A percentile compares a stretch with the other conserved stretches of the same genome.
phyloP scores from a whole-genome alignment of 768 basidiomycete species.

The Coprinopsis marcescibilis region DNA sequence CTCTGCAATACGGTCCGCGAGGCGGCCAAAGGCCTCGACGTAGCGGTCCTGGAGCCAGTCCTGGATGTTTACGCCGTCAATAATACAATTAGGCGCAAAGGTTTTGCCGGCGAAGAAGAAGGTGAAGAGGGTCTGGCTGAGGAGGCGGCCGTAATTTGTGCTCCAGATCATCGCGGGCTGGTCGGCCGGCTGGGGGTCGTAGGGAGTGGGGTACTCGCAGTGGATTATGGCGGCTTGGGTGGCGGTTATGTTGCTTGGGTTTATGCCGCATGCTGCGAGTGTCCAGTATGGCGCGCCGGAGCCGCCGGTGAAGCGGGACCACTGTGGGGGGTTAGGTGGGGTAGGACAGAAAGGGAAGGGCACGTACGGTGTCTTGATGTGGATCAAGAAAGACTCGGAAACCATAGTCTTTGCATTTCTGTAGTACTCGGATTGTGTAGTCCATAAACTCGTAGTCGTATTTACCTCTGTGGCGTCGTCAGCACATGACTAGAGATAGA shows the following conservation, averaged over 20 bases:
- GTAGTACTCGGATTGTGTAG: constrained; percentile 81
- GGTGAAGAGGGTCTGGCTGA: constrained; percentile 86
- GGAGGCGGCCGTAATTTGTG: constrained; percentile 89
- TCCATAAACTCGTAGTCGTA: constrained; percentile 93
- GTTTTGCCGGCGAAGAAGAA: constrained; percentile 89
- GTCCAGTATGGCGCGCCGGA: constrained; percentile 97
- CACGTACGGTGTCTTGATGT: constrained; percentile 91
- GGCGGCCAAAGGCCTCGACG: constrained; percentile 64
- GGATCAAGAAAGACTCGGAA: constrained; percentile 93
- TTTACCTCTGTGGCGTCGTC: constrained; percentile 50
- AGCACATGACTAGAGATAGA: constrained; percentile 7
- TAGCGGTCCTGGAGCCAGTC: constrained; percentile 79
- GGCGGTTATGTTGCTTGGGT: constrained; percentile 78
- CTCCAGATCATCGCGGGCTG: constrained; percentile 96
- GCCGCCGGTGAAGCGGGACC: constrained; percentile 93
- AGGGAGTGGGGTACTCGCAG: constrained; percentile 73
- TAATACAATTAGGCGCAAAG: constrained; percentile 86
- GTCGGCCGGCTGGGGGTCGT: constrained; percentile 57
- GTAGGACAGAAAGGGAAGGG: constrained; percentile 1
- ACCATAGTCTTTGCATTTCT: constrained; percentile 87
- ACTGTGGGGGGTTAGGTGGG: constrained; percentile 40
- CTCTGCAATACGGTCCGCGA: constrained; percentile 73
- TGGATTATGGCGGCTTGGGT: constrained; percentile 86
- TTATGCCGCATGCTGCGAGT: constrained; percentile 81
- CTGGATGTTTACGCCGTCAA: constrained; percentile 91